A percentile compares a stretch with the other conserved stretches of the same genome.
Conservation (phyloP, 768 basidiomycete genomes). For the Russula sp. region DNA sequence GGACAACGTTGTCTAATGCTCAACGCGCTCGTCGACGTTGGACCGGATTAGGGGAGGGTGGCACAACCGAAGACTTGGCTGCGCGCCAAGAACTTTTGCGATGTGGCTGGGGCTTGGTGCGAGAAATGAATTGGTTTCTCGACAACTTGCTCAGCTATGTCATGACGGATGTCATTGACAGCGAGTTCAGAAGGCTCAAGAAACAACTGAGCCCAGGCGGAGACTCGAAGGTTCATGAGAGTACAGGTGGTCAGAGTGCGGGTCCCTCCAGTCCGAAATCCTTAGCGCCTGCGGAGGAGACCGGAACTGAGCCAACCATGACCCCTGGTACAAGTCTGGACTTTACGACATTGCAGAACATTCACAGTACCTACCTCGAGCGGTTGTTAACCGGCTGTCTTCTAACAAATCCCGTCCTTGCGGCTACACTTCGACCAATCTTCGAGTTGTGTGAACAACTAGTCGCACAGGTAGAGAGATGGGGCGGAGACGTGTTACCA, state of each 20-base stretch:
- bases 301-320: constrained; percentile 13
- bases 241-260: constrained; percentile 32
- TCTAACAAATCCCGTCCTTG: constrained; percentile 61
- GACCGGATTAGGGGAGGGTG: constrained; percentile 87
- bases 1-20: constrained; percentile 81
- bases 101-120: constrained; percentile 81
- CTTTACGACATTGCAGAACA: constrained; percentile 79
- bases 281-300: neutral
- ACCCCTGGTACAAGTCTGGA: constrained; percentile 52
- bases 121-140: constrained; percentile 90
- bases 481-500: constrained; percentile 89
- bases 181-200: constrained; percentile 73
- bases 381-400: constrained; percentile 77
- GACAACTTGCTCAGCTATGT: constrained; percentile 80
- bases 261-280: constrained; percentile 29
- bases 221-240: constrained; percentile 16
- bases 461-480: constrained; percentile 83
- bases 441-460: constrained; percentile 84
- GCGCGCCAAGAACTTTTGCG: constrained; percentile 63
- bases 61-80: constrained; percentile 67
- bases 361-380: constrained; percentile 80
- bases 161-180: constrained; percentile 87
- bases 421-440: constrained; percentile 63
- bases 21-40: constrained; percentile 81
- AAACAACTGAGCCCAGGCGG: constrained; percentile 43